phyloP scores from a whole-genome alignment of 176 grass and related monocot genomes.

The Pontederia crassipes region DNA sequence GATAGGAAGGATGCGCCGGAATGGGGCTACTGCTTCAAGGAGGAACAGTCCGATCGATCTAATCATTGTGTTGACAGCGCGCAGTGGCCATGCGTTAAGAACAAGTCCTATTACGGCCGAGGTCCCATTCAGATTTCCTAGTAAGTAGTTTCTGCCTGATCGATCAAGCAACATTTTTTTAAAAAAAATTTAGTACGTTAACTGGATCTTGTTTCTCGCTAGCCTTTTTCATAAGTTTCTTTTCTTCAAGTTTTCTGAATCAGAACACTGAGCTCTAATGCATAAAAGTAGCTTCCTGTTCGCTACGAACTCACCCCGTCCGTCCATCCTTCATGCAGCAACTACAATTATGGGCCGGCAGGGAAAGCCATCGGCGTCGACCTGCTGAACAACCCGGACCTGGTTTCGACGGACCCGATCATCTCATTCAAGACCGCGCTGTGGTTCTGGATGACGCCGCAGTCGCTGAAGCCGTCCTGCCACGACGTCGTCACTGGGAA shows the following conservation, averaged over 20 bases:
- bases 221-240: too few relatives aligned
- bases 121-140: too few relatives aligned
- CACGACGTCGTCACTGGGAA: conserved; percentile 36
- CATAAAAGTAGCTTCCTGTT: too few relatives aligned
- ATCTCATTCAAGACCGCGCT: too few relatives aligned
- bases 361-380: neutral
- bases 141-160: neutral
- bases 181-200: too few relatives aligned
- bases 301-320: neutral
- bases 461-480: conserved; percentile 37
- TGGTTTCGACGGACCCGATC: conserved; percentile 35
- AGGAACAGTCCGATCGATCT: neutral
- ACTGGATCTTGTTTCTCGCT: too few relatives aligned
- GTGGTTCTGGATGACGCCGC: too few relatives aligned
- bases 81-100: neutral
- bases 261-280: too few relatives aligned
- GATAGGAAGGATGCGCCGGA: too few relatives aligned
- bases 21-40: neutral
- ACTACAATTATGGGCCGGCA: too few relatives aligned
- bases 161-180: too few relatives aligned
- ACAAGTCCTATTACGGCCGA: neutral
- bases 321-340: neutral
- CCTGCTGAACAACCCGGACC: neutral
- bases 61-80: neutral
- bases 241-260: too few relatives aligned